phyloP scores from a whole-genome alignment of 495 filamentous ascomycete species.

The Xylaria flabelliformis region DNA sequence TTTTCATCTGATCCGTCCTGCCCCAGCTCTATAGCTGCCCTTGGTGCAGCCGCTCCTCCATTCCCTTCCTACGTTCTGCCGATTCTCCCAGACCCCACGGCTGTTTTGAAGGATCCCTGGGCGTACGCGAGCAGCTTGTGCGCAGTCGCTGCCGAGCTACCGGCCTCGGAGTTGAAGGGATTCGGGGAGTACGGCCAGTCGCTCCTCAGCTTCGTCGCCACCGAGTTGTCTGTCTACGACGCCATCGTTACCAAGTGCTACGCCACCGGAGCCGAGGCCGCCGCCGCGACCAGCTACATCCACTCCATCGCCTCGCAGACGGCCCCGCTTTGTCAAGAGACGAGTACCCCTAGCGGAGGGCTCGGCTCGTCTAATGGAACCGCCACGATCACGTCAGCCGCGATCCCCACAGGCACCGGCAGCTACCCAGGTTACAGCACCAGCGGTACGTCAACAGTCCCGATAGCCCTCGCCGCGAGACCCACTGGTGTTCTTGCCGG shows the following conservation, averaged over 20 bases:
- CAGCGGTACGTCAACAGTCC: not conserved
- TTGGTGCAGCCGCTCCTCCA: not conserved
- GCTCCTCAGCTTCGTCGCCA: not conserved
- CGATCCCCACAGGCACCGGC: not conserved
- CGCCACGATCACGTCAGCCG: constrained; percentile 4
- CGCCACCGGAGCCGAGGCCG: not conserved
- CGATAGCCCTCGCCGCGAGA: not conserved
- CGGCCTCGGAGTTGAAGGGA: not conserved
- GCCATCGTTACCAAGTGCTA: constrained; percentile 13
- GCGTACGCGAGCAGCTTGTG: constrained; percentile 10
- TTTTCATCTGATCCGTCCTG: constrained; percentile 1
- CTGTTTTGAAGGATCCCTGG: not conserved
- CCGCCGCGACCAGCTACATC: constrained; percentile 13
- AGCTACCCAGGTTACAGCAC: not conserved
- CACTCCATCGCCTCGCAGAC: constrained; percentile 10
- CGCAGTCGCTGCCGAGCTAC: not conserved
- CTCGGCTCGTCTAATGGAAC: not conserved
- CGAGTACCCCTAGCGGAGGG: not conserved
- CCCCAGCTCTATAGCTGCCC: not conserved
- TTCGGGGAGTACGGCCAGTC: not conserved
- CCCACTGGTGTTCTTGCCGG: not conserved
- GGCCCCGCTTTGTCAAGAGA: not conserved
- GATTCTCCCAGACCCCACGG: not conserved
- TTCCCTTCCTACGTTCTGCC: not conserved
- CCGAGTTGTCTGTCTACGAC: constrained; percentile 1